phyloP scores from a whole-genome alignment of 1,284 basidiomycete genomes.

The Polyporus tsugae region DNA sequence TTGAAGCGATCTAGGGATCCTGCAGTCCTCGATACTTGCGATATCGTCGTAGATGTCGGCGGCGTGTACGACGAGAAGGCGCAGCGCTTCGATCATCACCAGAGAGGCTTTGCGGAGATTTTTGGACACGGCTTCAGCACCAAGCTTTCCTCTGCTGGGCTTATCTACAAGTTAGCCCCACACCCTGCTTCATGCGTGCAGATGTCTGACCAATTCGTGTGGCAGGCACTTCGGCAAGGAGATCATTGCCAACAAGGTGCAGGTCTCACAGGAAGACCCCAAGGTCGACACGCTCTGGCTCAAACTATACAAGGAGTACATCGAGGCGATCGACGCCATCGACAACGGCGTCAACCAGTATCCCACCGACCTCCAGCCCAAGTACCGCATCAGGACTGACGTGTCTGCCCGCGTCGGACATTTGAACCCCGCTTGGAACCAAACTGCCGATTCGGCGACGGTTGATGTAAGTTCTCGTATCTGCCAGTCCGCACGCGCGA shows the following conservation, averaged over 20 bases:
- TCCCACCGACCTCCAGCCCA: conserved; percentile 63
- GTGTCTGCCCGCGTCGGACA: conserved; percentile 82
- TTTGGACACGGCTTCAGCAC: conserved; percentile 89
- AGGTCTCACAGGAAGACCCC: conserved; percentile 60
- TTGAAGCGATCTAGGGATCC: conserved; percentile 87
- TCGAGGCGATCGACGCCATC: conserved; percentile 95
- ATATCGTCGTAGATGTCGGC: conserved; percentile 99
- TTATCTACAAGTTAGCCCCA: conserved; percentile 87
- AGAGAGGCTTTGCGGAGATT: conserved; percentile 90
- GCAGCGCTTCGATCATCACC: conserved; percentile 95
- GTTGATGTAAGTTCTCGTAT: conserved; percentile 70
- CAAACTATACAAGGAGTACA: conserved; percentile 94
- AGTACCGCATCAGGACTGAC: conserved; percentile 83
- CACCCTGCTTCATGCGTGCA: not conserved
- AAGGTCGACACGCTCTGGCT: conserved; percentile 83
- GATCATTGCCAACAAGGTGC: conserved; percentile 77
- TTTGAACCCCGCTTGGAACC: conserved; percentile 94
- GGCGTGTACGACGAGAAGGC: conserved; percentile 86
- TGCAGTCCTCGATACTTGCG: conserved; percentile 80
- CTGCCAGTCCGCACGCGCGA: not conserved
- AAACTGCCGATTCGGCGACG: conserved; percentile 64
- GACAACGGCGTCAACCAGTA: conserved; percentile 95
- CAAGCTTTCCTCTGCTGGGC: conserved; percentile 93
- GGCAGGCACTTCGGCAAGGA: conserved; percentile 91
- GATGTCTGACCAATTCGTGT: not conserved